These are phyloP conservation scores for Diaporthe humulicola DNA, from an alignment of 2,329 filamentous ascomycete species.

Conservation along the genomic window DNA sequence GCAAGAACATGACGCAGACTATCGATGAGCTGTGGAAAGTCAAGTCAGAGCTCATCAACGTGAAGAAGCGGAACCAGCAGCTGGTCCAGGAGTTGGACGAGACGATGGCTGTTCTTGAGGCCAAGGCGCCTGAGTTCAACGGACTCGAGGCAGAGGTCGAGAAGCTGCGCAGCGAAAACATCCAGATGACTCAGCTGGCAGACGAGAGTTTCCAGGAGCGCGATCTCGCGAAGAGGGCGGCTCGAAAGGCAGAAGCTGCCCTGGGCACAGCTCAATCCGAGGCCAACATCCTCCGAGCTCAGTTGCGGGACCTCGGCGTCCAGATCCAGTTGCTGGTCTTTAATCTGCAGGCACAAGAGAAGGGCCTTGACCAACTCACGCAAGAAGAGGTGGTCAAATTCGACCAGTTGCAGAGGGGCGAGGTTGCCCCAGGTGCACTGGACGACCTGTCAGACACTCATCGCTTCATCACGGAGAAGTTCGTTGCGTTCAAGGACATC, in stretches of 20 bases:
- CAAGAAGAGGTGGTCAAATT: slow-evolving; percentile 81
- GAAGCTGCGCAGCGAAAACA: slow-evolving; percentile 82
- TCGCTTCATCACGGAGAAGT: slow-evolving; percentile 87
- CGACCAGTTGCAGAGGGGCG: slow-evolving; percentile 81
- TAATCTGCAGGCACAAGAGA: slow-evolving; percentile 85
- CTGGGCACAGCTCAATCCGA: slow-evolving; percentile 76
- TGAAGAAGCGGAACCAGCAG: slow-evolving; percentile 81
- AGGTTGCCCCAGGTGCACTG: slow-evolving; percentile 77
- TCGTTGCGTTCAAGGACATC: slow-evolving; percentile 91
- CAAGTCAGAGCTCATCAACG: slow-evolving; percentile 79
- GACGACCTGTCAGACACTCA: slow-evolving; percentile 87
- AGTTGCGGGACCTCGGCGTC: slow-evolving; percentile 88
- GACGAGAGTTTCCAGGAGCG: slow-evolving; percentile 86
- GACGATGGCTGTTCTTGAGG: slow-evolving; percentile 87
- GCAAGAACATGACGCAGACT: slow-evolving; percentile 71
- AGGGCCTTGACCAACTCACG: slow-evolving; percentile 79
- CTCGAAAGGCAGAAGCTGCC: slow-evolving; percentile 83
- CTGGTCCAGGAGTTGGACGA: slow-evolving; percentile 85
- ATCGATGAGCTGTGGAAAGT: slow-evolving; percentile 75
- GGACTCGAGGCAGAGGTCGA: slow-evolving; percentile 87
- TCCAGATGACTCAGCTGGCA: slow-evolving; percentile 86
- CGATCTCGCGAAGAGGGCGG: slow-evolving; percentile 82
- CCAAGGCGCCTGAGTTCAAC: slow-evolving; percentile 87
- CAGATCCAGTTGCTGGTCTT: slow-evolving; percentile 93
- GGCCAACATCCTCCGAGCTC: slow-evolving; percentile 83